Base-by-base conservation (phyloP, 108 stramenopile species). In the Pseudonitzschia delicatissima region DNA sequence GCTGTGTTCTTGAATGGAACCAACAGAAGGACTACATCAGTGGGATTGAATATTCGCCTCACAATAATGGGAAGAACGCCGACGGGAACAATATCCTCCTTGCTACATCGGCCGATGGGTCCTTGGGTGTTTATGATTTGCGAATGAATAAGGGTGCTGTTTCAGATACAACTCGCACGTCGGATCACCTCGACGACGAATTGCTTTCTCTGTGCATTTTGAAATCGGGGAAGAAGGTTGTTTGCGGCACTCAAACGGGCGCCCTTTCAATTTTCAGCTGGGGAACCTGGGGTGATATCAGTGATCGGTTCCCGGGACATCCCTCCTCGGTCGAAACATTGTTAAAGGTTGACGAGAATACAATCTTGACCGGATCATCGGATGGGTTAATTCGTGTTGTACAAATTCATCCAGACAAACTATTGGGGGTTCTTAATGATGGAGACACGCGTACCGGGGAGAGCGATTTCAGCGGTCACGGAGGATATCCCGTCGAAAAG, bases 111-210 rank as follows among this genome's bases (percentile, higher is more conserved):
- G 90, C 88, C 20, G 93, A 94, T 73, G 80, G 90, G 4, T 79
- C 83, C 33, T 49, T 94, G 37, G 72, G 73, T 18, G 86, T 87
- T 1, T 84, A 87, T 50, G 92, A 94, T 71, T 29, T 94, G 35
- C 74, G 86, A 58, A 89, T 70, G 72, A 71, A 32, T 49, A 67
- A 25, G 62, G 53, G 53, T 12, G 31, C 53, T 9, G 53, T 55
- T 55, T 27, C 53, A 13, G 64, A 53, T 45, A 29, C 47, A 1
- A 45, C 58, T 5, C 78, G 75, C 45, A 74, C 48, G 32, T 96
- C 96, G 0, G 96, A 96, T 58, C 86, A 95, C 64, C 96, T 96
- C 67, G 98, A 98, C 52, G 96, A 97, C 57, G 98, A 99, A 76
- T 68, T 99, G 21, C 81, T 96, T 7, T 88, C 85, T 29, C 34